Percentiles rank a stretch among this genome's conserved stretches.
phyloP scores from a whole-genome alignment of 331 rosid genomes.

The Rosa hybrid region DNA sequence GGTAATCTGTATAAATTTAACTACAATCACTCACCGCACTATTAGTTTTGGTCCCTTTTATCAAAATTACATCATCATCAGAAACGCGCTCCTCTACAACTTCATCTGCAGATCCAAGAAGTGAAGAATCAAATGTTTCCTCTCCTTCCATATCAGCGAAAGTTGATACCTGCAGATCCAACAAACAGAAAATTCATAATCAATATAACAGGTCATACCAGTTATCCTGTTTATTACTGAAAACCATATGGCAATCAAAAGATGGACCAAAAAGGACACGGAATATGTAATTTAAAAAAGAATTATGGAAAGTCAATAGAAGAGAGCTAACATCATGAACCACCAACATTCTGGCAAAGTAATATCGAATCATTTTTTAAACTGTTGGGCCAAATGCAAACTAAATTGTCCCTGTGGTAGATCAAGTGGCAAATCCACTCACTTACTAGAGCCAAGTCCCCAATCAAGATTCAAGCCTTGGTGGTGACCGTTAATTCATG shows the following conservation, averaged over 20 bases:
- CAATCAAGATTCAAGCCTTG: background rate
- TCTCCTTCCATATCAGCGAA: conserved; percentile 99
- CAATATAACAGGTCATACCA: background rate
- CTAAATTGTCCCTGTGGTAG: background rate
- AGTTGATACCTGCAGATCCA: conserved; percentile 72
- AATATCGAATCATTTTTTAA: background rate
- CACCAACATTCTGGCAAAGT: background rate
- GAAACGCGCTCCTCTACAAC: conserved; percentile 95
- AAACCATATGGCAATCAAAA: background rate
- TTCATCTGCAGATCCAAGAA: conserved; percentile 96
- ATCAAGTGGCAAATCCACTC: background rate
- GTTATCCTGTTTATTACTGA: background rate
- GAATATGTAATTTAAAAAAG: background rate
- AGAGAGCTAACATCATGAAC: background rate
- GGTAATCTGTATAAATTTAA: background rate
- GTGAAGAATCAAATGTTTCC: conserved; percentile 89
- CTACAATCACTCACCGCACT: conserved; percentile 71
- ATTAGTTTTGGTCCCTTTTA: conserved; percentile 84
- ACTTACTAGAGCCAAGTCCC: background rate
- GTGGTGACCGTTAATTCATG: background rate
- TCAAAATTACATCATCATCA: conserved; percentile 86
- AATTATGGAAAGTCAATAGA: background rate
- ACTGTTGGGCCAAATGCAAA: background rate
- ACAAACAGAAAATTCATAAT: conserved; percentile 14
- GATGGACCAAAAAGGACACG: background rate